Evolutionary conservation across 2,329 filamentous ascomycete species (phyloP), one percentile per base, ranked within the genome.

Genomic region (Furcasterigmium sp.): DNA sequence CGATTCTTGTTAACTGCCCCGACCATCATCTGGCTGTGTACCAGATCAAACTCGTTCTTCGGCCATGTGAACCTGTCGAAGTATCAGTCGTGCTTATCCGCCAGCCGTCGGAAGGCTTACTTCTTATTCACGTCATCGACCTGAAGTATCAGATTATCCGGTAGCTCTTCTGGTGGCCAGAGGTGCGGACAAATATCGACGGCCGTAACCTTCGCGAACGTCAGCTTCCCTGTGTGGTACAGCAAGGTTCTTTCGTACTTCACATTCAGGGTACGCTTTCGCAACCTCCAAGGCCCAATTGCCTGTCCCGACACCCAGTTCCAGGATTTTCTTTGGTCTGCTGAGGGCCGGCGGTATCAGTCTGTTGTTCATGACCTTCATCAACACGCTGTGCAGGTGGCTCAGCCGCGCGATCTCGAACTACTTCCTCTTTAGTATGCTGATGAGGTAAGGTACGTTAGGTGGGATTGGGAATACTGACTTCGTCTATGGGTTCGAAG

Each of bases 1-100:
- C 88, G 76, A 48, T 73, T 67, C 45, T 72, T 68, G 55, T 91
- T 75, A 54, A 95, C 86, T 0, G 87, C 89, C 18, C 80, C 80
- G 51, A 77, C 71, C 61, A 88, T 69, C 63, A 85, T 75, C 52
- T 82, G 80, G 53, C 87, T 95, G 56, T 95, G 86, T 40, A 95
- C 81, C 42, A 95, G 68, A 54, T 95, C 87, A 67, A 94, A 95
- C 44, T 83, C 71, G 57, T 82, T 83, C 41, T 78, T 67, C 35
- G 75, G 67, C 55, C 90, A 91, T 0, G 81, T 85, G 56, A 85
- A 84, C 26, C 75, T 78, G 47, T 11, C 23, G 11, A 26, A 7
- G 11, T 7, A 26, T 26, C 23, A 26, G 23, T 26, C 11, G 23
- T 21, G 18, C 15, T 19, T 15, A 5, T 8, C 9, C n/a, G 8